Evolutionary conservation across 2,329 filamentous ascomycete genomes (phyloP).

Genomic region (Furcasterigmium sp.): DNA sequence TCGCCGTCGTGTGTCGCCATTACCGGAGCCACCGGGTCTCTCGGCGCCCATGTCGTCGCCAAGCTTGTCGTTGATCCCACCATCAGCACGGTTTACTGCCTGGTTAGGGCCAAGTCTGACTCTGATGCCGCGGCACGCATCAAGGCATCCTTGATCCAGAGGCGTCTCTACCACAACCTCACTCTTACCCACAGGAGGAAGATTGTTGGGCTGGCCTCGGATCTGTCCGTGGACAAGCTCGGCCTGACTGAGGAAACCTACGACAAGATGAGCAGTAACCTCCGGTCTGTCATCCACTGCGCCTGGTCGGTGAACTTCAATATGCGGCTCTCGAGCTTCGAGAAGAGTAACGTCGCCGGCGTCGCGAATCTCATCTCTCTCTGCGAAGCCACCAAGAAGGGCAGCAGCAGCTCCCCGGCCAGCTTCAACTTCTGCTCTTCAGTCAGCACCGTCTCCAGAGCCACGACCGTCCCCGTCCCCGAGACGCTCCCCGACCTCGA

Average conservation of each 20-base stretch:
- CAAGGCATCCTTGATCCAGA: conserved; percentile 16
- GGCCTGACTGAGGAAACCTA: conserved; percentile 27
- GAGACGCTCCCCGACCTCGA: conserved; percentile 28
- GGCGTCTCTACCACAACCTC: conserved; percentile 26
- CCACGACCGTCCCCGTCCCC: conserved; percentile 20
- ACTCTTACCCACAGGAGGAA: conserved; percentile 9
- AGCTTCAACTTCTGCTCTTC: conserved; percentile 46
- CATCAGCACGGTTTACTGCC: conserved; percentile 45
- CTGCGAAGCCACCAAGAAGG: conserved; percentile 12
- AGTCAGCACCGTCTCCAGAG: conserved; percentile 34
- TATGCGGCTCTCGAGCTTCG: conserved; percentile 43
- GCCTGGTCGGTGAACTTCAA: conserved; percentile 56
- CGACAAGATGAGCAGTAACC: conserved; percentile 17
- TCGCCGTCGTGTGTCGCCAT: conserved; percentile 30
- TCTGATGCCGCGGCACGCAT: conserved; percentile 15
- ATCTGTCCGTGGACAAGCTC: conserved; percentile 32
- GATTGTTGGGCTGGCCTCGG: conserved; percentile 22
- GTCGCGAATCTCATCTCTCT: conserved; percentile 36
- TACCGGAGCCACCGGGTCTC: conserved; percentile 61
- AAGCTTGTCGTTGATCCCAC: conserved; percentile 54
- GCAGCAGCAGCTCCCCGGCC: conserved; percentile 8
- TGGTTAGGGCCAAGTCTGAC: conserved; percentile 37
- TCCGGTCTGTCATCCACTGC: conserved; percentile 42
- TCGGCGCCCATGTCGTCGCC: conserved; percentile 56
- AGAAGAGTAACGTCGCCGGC: conserved; percentile 38